Evolutionary conservation across 2,329 filamentous ascomycete genomes (phyloP), one percentile per base, ranked within the genome.

Genomic region (Paecilomyces dactylethromorphus): DNA sequence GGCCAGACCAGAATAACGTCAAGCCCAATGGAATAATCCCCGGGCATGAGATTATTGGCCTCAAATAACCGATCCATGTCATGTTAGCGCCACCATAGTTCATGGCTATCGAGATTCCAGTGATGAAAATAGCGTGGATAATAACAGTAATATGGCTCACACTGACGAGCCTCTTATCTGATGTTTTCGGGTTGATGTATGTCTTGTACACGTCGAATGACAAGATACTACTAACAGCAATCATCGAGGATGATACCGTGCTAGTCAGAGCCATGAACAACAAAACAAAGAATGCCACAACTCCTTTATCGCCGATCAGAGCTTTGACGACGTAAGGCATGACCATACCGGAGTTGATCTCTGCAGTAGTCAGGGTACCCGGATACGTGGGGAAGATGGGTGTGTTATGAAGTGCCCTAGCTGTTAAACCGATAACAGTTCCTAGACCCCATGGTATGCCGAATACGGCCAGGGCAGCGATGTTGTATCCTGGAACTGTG

Each of bases 191-290:
- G 59, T 81, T 78, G 69, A 81, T 71, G 60, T 82, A 82, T 3
- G 78, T 81, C 54, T 77, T 75, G 67, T 78, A 82, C n/a, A 81
- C 64, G 60, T 82, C 79, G 55, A 80, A 76, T 4, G 78, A 79
- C 7, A 82, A 67, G 51, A 82, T 81, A 58, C 76, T 79, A 68
- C 76, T 79, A 22, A 81, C 79, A 1, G 80, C 80, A 54, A 82
- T 82, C 72, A 81, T 78, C 3, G 75, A 78, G 0, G 80, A 80
- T 0, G 78, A 81, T 0, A 81, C 73, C 0, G 79, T 81, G 56
- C 76, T 79, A 0, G 80, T 82, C 26, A 82, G 64, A 3, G 80
- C 78, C 80, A 82, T 82, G 67, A 82, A 82, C 1, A 81, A 67
- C 7, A 82, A 68, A 0, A 82, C 71, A 15, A 82, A 75, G 54